phyloP scores from a whole-genome alignment of 306 rosid genomes.

The Hippophae gyantsensis region DNA sequence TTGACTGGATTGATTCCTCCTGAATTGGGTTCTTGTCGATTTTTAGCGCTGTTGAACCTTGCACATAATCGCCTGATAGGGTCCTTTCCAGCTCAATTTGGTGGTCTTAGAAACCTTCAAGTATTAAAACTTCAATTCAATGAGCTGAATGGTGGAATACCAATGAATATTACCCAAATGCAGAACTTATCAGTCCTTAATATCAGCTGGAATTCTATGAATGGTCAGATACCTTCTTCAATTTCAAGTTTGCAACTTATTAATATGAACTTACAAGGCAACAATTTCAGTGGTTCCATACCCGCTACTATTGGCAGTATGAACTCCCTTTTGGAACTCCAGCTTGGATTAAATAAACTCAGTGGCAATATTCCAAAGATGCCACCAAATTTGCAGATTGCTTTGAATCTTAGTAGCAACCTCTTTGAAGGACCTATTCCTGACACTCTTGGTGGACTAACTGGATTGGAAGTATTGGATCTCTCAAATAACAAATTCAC shows the following conservation, averaged over 20 bases:
- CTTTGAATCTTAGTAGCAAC: constrained; percentile 74
- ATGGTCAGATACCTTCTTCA: constrained; percentile 46
- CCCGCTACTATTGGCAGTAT: constrained; percentile 26
- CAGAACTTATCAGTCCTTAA: constrained; percentile 30
- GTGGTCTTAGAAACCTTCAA: constrained; percentile 41
- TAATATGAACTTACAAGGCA: constrained; percentile 40
- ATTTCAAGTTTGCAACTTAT: constrained; percentile 35
- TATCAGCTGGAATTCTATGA: constrained; percentile 55
- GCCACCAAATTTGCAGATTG: constrained; percentile 46
- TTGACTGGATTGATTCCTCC: constrained; percentile 42
- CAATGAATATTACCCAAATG: constrained; percentile 28
- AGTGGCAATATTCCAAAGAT: constrained; percentile 48
- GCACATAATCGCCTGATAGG: constrained; percentile 47
- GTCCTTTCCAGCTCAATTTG: constrained; percentile 37
- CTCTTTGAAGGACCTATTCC: constrained; percentile 50
- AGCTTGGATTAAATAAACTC: constrained; percentile 53
- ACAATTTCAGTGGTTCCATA: constrained; percentile 49
- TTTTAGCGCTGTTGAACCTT: constrained; percentile 54
- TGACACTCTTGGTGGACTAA: constrained; percentile 9
- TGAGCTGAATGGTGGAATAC: constrained; percentile 45
- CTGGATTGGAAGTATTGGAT: constrained; percentile 51
- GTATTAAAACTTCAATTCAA: constrained; percentile 56
- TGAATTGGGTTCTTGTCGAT: constrained; percentile 34
- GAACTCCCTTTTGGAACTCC: constrained; percentile 40
- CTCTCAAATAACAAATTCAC: constrained; percentile 65